Evolutionary conservation across 208 protist genomes (phyloP).

Genomic region (Leptomonas seymouri): DNA sequence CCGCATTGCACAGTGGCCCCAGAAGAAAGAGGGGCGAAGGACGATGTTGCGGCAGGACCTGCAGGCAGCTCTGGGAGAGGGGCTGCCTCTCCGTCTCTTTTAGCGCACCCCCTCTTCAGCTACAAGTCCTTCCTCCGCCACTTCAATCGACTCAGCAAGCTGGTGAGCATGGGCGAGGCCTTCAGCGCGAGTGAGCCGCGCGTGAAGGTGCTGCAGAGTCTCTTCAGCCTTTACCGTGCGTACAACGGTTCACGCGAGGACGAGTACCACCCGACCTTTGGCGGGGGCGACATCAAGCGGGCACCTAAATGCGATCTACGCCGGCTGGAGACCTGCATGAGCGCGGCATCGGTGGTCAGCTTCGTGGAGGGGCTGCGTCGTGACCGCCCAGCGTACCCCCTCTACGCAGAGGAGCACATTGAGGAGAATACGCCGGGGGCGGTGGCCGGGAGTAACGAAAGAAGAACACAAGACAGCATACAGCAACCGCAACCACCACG

Average conservation of each 20-base stretch:
- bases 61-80: neutral
- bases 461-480: neutral
- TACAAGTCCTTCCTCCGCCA: constrained; percentile 47
- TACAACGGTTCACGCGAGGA: constrained; percentile 81
- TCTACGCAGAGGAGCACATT: constrained; percentile 23
- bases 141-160: constrained; percentile 42
- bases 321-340: constrained; percentile 62
- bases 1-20: neutral
- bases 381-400: constrained; percentile 19
- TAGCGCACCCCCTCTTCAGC: constrained; percentile 34
- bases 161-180: constrained; percentile 43
- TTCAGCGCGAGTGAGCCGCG: constrained; percentile 84
- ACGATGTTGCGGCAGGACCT: neutral
- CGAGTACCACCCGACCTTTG: constrained; percentile 47
- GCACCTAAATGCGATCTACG: constrained; percentile 65
- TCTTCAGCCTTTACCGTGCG: constrained; percentile 66
- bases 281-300: constrained; percentile 44
- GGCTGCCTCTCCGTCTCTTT: neutral
- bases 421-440: constrained; percentile 1
- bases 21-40: neutral
- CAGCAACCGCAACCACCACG: neutral
- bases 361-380: constrained; percentile 45
- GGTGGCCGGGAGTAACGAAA: neutral
- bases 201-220: constrained; percentile 71
- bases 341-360: constrained; percentile 38